These are phyloP conservation scores for Neurospora sp. DNA, from an alignment of 495 filamentous ascomycete species.

Conservation along the genomic window DNA sequence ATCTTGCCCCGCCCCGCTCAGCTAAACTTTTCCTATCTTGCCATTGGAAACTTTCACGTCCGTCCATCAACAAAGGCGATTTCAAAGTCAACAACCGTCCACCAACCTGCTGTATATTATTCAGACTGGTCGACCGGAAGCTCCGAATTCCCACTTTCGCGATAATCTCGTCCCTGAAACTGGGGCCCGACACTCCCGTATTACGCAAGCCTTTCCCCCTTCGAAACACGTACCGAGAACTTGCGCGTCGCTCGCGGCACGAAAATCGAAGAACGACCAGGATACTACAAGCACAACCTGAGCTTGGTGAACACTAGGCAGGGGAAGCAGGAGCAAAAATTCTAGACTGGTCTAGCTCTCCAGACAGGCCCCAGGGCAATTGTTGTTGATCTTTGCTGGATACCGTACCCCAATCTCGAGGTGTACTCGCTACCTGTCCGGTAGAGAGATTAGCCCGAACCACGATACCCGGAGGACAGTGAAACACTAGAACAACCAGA, in stretches of 20 bases:
- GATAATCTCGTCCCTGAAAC: background rate
- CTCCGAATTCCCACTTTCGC: background rate
- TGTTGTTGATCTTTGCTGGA: background rate
- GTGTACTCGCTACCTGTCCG: background rate
- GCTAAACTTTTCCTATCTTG: background rate
- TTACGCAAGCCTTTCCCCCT: background rate
- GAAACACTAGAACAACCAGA: background rate
- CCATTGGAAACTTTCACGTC: background rate
- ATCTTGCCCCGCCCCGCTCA: background rate
- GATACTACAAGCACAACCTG: background rate
- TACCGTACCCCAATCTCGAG: background rate
- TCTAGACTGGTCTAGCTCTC: background rate
- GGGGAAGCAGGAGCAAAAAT: background rate
- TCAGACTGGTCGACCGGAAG: background rate
- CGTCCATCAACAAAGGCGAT: background rate
- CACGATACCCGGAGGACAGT: background rate
- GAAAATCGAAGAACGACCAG: background rate
- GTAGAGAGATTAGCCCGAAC: background rate
- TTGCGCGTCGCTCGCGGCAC: background rate
- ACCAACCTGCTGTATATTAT: background rate
- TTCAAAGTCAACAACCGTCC: background rate
- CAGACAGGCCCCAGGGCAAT: background rate
- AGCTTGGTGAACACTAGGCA: background rate
- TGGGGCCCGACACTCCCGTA: background rate
- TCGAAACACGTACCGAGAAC: background rate